These are phyloP conservation scores for Microdochium bolleyi DNA, from an alignment of 2,329 filamentous ascomycete genomes.

Conservation along the genomic window DNA sequence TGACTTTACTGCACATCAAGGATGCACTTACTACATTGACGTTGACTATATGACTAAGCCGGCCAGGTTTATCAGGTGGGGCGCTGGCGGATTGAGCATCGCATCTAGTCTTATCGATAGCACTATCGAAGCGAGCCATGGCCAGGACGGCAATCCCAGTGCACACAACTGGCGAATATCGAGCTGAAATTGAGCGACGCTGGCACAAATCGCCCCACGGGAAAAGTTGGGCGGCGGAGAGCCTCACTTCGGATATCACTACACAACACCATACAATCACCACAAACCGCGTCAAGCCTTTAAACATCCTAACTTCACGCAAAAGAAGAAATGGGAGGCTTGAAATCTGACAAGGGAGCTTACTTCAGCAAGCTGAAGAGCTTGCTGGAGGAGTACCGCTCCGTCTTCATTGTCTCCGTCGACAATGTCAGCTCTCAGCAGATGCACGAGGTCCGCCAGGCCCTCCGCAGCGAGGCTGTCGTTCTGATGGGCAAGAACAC, in stretches of 20 bases:
- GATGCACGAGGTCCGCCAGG: constrained; percentile 99
- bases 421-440: constrained; percentile 99
- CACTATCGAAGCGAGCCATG: background rate
- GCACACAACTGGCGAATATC: background rate
- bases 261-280: constrained; percentile 2
- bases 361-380: constrained; percentile 99
- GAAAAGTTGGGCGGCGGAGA: background rate
- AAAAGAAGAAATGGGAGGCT: constrained; percentile 99
- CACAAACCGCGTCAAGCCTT: constrained; percentile 50
- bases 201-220: background rate
- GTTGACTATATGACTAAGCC: no score
- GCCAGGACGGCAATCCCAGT: background rate
- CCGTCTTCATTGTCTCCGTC: constrained; percentile 93
- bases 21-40: background rate
- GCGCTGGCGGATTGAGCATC: background rate
- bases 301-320: constrained; percentile 97
- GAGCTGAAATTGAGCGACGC: background rate
- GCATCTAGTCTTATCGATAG: background rate
- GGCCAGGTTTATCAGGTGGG: no score
- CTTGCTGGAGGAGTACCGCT: constrained; percentile 93
- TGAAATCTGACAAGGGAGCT: constrained; percentile 82
- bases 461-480: constrained; percentile 85
- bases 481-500: constrained; percentile 99
- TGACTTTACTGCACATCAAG: background rate
- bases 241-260: background rate